A percentile compares a stretch with the other conserved stretches of the same genome.
These are phyloP conservation scores for Urtica urens DNA, from an alignment of 306 rosid genomes.

Conservation along the genomic window DNA sequence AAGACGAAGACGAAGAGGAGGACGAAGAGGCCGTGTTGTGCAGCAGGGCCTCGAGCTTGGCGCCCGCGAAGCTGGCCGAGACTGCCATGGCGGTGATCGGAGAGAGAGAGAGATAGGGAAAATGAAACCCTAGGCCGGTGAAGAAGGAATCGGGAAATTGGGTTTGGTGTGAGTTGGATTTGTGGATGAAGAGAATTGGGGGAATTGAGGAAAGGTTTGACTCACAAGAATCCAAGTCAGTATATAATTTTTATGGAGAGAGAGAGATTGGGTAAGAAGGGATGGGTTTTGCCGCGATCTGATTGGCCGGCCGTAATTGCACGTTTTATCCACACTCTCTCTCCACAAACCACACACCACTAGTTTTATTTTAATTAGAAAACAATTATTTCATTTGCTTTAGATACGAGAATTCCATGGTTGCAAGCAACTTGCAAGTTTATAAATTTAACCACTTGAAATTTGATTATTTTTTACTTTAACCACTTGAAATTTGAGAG, in stretches of 20 bases:
- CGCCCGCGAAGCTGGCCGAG: constrained; percentile 31
- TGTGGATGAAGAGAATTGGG: not conserved
- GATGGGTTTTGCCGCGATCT: constrained; percentile 21
- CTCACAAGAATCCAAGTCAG: not conserved
- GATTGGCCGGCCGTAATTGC: constrained; percentile 51
- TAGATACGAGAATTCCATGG: too few relatives aligned
- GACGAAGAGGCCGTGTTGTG: constrained; percentile 27
- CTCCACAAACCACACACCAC: too few relatives aligned
- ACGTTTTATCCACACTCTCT: constrained; percentile 83
- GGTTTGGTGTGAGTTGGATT: not conserved
- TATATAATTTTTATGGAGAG: not conserved
- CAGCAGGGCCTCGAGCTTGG: constrained; percentile 25
- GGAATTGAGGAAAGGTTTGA: not conserved
- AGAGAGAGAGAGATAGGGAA: too few relatives aligned
- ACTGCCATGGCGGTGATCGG: constrained; percentile 23
- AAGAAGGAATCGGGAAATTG: not conserved
- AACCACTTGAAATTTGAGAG: too few relatives aligned
- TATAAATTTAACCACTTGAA: too few relatives aligned
- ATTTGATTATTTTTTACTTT: too few relatives aligned
- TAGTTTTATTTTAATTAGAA: too few relatives aligned
- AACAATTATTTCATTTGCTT: too few relatives aligned
- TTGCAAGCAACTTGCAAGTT: too few relatives aligned
- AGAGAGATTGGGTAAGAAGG: not conserved
- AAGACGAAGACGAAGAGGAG: constrained; percentile 29
- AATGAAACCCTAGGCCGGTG: not conserved